Percentiles rank a stretch among this genome's conserved stretches.
Conservation (phyloP, 768 basidiomycete species). For the Crepidotus variabilis region DNA sequence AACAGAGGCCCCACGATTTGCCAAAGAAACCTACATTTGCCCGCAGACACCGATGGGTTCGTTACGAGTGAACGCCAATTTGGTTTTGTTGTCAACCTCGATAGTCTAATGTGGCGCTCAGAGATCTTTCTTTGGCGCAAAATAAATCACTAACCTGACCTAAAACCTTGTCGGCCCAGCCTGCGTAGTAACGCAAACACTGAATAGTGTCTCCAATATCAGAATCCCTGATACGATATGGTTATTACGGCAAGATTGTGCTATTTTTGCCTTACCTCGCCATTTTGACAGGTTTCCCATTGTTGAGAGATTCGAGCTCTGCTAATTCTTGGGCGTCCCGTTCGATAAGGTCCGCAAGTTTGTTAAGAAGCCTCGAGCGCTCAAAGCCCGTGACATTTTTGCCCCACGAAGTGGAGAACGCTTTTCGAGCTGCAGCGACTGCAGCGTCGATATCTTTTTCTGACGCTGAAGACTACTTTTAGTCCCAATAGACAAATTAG, state of each 20-base stretch:
- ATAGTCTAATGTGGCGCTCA: conserved; percentile 46
- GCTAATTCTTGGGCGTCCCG: conserved; percentile 77
- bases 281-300: conserved; percentile 80
- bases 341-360: conserved; percentile 88
- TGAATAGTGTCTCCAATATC: conserved; percentile 78
- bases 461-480: conserved; percentile 41
- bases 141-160: conserved; percentile 59
- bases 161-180: conserved; percentile 92
- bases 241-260: neutral
- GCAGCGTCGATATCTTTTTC: conserved; percentile 78
- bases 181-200: conserved; percentile 88
- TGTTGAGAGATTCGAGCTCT: conserved; percentile 83
- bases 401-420: conserved; percentile 87
- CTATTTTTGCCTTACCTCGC: conserved; percentile 24
- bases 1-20: conserved; percentile 1
- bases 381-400: conserved; percentile 83
- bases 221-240: conserved; percentile 50
- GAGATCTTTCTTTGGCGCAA: neutral
- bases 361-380: conserved; percentile 76
- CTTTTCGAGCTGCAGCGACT: conserved; percentile 76
- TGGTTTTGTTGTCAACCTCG: conserved; percentile 75
- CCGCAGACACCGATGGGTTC: conserved; percentile 95
- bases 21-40: conserved; percentile 60
- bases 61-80: conserved; percentile 81
- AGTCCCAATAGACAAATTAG: neutral